A percentile compares a stretch with the other conserved stretches of the same genome.
These are phyloP conservation scores for Solanum tarapatanum DNA, from an alignment of 257 asterid species.

Conservation along the genomic window DNA sequence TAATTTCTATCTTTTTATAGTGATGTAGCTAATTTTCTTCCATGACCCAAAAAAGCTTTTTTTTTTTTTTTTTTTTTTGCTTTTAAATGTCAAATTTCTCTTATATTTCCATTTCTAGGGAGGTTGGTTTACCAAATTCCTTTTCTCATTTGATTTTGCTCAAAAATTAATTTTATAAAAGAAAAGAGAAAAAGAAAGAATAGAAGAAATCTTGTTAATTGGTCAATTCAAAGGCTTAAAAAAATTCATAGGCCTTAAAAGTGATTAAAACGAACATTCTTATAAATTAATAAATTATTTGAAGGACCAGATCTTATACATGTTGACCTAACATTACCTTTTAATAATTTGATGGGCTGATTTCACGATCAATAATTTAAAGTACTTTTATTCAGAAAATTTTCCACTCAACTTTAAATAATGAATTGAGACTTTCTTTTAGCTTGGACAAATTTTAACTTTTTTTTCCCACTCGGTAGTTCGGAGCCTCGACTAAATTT, in stretches of 20 bases:
- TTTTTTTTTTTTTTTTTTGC: neutral
- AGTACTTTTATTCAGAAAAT: neutral
- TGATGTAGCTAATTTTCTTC: neutral
- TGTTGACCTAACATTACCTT: neutral
- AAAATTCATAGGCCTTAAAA: neutral
- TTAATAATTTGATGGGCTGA: neutral
- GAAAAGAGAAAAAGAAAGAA: neutral
- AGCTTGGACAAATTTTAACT: neutral
- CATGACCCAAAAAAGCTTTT: neutral
- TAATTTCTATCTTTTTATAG: neutral
- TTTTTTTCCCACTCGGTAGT: too few relatives aligned
- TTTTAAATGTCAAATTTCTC: neutral
- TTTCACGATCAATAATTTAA: neutral
- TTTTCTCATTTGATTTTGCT: neutral
- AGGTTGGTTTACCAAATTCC: neutral
- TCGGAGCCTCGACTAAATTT: too few relatives aligned
- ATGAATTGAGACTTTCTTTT: neutral
- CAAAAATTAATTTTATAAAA: neutral
- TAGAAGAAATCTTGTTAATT: neutral
- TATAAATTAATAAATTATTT: neutral
- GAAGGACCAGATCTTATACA: neutral
- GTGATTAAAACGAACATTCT: neutral
- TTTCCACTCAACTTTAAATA: neutral
- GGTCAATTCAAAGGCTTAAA: neutral
- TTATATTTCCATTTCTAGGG: neutral